Conservation (phyloP, 202 grass and related monocot species). For the Alloteropsis angusta region DNA sequence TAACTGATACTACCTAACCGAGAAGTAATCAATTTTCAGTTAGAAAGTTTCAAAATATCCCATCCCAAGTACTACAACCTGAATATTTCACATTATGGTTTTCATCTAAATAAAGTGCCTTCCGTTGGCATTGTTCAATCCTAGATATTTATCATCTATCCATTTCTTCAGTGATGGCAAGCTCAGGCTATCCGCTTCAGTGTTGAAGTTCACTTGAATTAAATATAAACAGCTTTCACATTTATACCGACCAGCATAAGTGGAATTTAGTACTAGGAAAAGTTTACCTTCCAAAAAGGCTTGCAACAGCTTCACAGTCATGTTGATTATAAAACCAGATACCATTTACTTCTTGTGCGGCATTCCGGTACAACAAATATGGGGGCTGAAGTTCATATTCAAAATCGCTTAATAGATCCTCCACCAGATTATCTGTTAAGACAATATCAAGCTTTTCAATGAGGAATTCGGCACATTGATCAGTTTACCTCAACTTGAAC, state of each 20-base stretch:
- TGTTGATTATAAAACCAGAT: conserved; percentile 96
- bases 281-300: conserved; percentile 73
- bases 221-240: background rate
- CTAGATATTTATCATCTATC: background rate
- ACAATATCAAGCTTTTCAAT: conserved; percentile 7
- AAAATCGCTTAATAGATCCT: conserved; percentile 92
- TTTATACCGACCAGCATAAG: background rate
- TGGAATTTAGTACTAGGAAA: background rate
- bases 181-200: background rate
- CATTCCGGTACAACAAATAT: conserved; percentile 88
- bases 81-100: background rate
- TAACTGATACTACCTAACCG: background rate
- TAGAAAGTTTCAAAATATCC: background rate
- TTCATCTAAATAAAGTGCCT: background rate
- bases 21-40: background rate
- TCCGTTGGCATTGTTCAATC: background rate
- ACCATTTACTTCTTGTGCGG: conserved; percentile 85
- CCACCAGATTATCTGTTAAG: conserved; percentile 85
- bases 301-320: conserved; percentile 75
- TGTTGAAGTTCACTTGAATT: background rate
- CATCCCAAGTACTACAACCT: background rate
- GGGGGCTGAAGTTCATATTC: conserved; percentile 91
- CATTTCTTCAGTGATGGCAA: background rate
- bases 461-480: background rate
- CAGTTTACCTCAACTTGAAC: background rate